Percentiles rank a stretch among this genome's conserved stretches.
Evolutionary conservation across 805 yeast genomes (phyloP).

Genomic region (Wickerhamiella parazyma): DNA sequence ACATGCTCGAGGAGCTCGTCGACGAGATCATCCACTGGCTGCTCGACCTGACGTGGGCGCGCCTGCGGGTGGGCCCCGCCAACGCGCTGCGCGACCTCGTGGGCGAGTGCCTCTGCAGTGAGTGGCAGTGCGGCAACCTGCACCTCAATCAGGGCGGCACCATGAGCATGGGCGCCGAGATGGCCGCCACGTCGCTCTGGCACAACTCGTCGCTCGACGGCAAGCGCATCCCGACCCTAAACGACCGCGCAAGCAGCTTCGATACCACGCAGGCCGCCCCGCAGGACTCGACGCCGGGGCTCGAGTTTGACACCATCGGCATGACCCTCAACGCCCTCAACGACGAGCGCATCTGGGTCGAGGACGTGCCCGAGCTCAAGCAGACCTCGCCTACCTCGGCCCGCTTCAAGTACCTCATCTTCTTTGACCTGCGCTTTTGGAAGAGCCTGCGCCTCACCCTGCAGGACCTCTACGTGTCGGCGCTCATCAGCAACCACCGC

Average conservation of each 20-base stretch:
- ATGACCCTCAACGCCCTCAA: constrained; percentile 4
- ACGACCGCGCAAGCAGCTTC: not conserved
- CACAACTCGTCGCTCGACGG: constrained; percentile 5
- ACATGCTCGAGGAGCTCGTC: constrained; percentile 69
- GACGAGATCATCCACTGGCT: constrained; percentile 60
- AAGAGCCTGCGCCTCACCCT: constrained; percentile 42
- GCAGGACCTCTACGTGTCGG: constrained; percentile 51
- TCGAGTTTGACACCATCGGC: not conserved
- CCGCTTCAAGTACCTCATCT: constrained; percentile 45
- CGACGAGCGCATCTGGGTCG: not conserved
- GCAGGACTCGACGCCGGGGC: no score
- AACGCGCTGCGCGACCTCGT: constrained; percentile 34
- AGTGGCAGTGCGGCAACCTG: constrained; percentile 44
- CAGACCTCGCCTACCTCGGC: constrained; percentile 2
- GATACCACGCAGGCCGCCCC: constrained; percentile 7
- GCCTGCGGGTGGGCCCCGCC: constrained; percentile 31
- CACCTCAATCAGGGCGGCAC: not conserved
- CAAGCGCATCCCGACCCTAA: constrained; percentile 1
- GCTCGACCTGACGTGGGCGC: constrained; percentile 39
- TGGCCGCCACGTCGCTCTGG: constrained; percentile 1
- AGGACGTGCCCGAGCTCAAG: not conserved
- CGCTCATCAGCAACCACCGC: constrained; percentile 45
- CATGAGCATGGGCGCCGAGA: not conserved
- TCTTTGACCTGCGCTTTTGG: constrained; percentile 63
- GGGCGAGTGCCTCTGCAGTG: constrained; percentile 43